These are phyloP conservation scores for Zychaea mexicana DNA, from an alignment of 371 early-diverging fungal species.

Conservation along the genomic window DNA sequence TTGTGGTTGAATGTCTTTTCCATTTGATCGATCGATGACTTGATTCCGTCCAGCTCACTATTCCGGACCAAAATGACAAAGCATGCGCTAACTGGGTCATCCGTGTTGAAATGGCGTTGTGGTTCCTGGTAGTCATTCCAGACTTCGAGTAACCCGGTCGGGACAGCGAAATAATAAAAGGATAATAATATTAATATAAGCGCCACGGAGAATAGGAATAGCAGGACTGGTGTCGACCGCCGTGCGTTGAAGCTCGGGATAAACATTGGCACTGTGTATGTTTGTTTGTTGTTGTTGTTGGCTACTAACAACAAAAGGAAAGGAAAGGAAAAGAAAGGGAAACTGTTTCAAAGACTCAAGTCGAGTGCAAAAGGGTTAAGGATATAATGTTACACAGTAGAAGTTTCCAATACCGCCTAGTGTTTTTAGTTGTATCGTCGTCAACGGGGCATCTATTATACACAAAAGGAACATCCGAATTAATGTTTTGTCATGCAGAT, in stretches of 20 bases:
- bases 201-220: background rate
- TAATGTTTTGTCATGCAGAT: too few relatives aligned
- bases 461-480: too few relatives aligned
- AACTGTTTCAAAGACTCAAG: too few relatives aligned
- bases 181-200: background rate
- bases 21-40: constrained; percentile 66
- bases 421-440: too few relatives aligned
- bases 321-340: too few relatives aligned
- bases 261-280: too few relatives aligned
- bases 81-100: constrained; percentile 39
- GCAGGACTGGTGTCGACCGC: background rate
- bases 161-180: background rate
- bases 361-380: too few relatives aligned
- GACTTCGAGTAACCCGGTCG: background rate
- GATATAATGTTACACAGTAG: too few relatives aligned
- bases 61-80: constrained; percentile 73
- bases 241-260: background rate
- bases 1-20: constrained; percentile 82
- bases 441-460: too few relatives aligned
- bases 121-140: background rate
- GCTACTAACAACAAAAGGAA: too few relatives aligned
- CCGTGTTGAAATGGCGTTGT: background rate
- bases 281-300: too few relatives aligned
- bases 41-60: constrained; percentile 69
- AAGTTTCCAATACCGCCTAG: too few relatives aligned